Base-by-base conservation (phyloP, 805 yeast genomes). In the Metschnikowia chrysomelidarum region DNA sequence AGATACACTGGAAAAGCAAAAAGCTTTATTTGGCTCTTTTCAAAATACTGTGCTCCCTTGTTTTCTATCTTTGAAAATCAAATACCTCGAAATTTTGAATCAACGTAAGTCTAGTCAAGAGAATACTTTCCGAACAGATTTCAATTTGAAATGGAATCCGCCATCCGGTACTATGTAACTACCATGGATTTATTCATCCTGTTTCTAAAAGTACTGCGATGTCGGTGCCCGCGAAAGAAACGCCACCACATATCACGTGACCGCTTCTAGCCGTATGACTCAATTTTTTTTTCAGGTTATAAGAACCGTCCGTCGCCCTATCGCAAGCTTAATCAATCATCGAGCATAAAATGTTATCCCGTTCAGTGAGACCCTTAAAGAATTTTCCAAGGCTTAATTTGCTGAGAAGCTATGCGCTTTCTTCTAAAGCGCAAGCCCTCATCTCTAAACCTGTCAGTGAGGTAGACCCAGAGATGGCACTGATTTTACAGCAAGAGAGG, bases 381-480 rank as follows among this genome's bases (percentile, higher is more conserved):
- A 38, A 33, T 47, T 39, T 38, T 31, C 50, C 40, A 35, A 37
- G 34, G 17, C 22, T 30, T 12, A 19, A 44, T 12, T 24, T 34
- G n/a, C n/a, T 30, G 36, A 58, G 67, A 46, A 41, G 34, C 37
- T 82, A 84, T 73, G 84, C 88, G 29, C 69, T 83, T 48, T 78
- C 88, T 23, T 71, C 78, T 45, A 57, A 75, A 31, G 88, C 84
- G 60, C 73, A 75, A 61, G 70, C 74, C 34, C 68, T 83, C 65
- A 77, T 83, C 47, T 80, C 82, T 47, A 76, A 77, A 57, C 70
- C 74, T 32, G 73, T 76, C 26, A 55, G 56, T 45, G 87, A 80
- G 39, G 76, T 80, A 44, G 97, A 88, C 59, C 91, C 94, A 30
- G 96, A 89, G 60, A 87, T 89, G 68, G 79, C 77, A 46, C 71